Base-by-base conservation (phyloP, 73 alveolate species). In the Durusdinium trenchii region DNA sequence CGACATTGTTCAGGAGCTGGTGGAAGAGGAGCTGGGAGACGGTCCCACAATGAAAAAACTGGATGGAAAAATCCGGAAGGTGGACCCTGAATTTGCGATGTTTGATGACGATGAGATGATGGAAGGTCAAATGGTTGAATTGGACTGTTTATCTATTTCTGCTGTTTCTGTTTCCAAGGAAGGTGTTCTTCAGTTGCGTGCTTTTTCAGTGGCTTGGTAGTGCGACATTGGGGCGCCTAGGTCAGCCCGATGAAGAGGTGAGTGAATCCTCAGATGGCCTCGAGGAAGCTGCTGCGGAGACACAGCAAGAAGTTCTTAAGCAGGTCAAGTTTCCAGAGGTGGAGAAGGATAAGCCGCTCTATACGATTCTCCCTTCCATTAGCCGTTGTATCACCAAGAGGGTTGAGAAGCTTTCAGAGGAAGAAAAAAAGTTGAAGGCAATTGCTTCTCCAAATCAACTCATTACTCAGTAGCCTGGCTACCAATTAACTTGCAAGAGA, bases 291-390 rank as follows among this genome's bases (percentile, higher is more conserved):
- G 87, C 40, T 42, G 87, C 62, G 36, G 87, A 20, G 23, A 61
- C 87, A 4, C 87, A 78, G 61, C 61, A 40, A 47, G 87, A 45
- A 42, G 47, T 78, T 30, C 45, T 78, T 36, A 78, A 78, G 45
- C 57, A 78, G 62, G 42, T 78, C 16, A 45, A 40, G 62, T 78
- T 78, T 78, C 87, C 87, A 20, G 87, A 78, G 36, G 61, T 78
- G 38, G 62, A 78, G 47, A 42, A 47, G 61, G 87, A 78, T 0
- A 40, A 32, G 3, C 60, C 40, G 47, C 87, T 61, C 32, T 35
- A 57, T 40, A 78, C 45, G 42, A 3, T 40, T 16, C 40, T 40
- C n/a, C 32, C 10, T 35, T 14, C 57, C 10, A 61, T 78, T 3
- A 7, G 38, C 87, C 9, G 42, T 36, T 78, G 87, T 40, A 43